A percentile compares a stretch with the other conserved stretches of the same genome.
Evolutionary conservation across 768 basidiomycete species (phyloP).

Genomic region (Trametes punicea): DNA sequence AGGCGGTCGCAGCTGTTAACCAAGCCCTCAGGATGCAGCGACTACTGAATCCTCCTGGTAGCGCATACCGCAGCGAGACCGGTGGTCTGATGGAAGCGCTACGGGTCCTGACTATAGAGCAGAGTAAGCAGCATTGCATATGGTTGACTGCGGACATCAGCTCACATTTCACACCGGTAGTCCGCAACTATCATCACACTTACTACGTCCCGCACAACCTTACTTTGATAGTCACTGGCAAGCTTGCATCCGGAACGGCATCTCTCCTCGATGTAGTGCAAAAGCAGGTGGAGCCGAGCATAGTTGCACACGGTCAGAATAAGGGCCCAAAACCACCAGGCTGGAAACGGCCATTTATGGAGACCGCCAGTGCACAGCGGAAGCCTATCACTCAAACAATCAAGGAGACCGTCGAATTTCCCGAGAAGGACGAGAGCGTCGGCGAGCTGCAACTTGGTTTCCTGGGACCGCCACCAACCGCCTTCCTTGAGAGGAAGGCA

Average conservation of each 20-base stretch:
- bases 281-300: constrained; percentile 75
- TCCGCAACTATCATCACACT: constrained; percentile 81
- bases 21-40: constrained; percentile 59
- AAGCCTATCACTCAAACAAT: constrained; percentile 48
- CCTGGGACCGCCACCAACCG: constrained; percentile 71
- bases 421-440: constrained; percentile 93
- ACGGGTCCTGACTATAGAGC: constrained; percentile 77
- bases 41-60: constrained; percentile 73
- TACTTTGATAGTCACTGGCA: constrained; percentile 84
- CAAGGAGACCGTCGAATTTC: constrained; percentile 80
- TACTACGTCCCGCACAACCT: constrained; percentile 96
- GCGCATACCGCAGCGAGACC: constrained; percentile 94
- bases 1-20: neutral
- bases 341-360: constrained; percentile 94
- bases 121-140: constrained; percentile 54
- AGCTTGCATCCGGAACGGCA: constrained; percentile 69
- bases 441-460: constrained; percentile 81
- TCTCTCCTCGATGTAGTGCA: constrained; percentile 83
- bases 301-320: constrained; percentile 72
- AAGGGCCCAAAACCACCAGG: constrained; percentile 66
- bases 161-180: constrained; percentile 38
- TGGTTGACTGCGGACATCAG: constrained; percentile 1
- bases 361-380: constrained; percentile 72
- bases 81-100: constrained; percentile 94
- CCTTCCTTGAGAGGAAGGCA: constrained; percentile 76